Evolutionary conservation across 2,329 filamentous ascomycete genomes (phyloP).

Genomic region (Teratosphaeria nubilosa): DNA sequence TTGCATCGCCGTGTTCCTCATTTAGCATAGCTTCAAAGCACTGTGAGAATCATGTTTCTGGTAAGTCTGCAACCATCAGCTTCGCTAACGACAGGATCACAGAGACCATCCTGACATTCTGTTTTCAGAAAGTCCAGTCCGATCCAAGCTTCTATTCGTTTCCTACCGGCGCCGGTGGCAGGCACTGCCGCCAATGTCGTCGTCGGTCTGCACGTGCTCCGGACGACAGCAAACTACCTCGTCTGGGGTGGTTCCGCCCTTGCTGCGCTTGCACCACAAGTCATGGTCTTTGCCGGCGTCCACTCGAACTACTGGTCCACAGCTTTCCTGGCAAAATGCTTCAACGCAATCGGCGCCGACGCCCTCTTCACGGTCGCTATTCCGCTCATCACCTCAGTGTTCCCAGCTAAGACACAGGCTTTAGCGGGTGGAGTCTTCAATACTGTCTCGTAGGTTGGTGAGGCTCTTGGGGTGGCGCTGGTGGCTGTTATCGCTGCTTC

Average conservation of each 20-base stretch:
- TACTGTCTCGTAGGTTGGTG: slow-evolving; percentile 34
- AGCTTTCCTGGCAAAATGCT: slow-evolving; percentile 32
- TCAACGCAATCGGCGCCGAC: slow-evolving; percentile 37
- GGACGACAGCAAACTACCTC: slow-evolving; percentile 33
- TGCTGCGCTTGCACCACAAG: slow-evolving; percentile 30
- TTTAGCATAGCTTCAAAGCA: slow-evolving; percentile 30
- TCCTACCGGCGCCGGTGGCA: slow-evolving; percentile 45
- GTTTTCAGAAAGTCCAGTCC: slow-evolving; percentile 56
- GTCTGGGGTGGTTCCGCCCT: slow-evolving; percentile 29
- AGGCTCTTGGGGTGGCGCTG: slow-evolving; percentile 30
- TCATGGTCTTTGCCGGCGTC: slow-evolving; percentile 38
- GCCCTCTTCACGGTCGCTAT: slow-evolving; percentile 34
- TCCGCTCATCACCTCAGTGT: slow-evolving; percentile 33
- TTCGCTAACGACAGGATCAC: not conserved
- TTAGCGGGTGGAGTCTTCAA: slow-evolving; percentile 38
- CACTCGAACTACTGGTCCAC: slow-evolving; percentile 38
- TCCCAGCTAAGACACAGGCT: slow-evolving; percentile 32
- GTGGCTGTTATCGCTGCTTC: slow-evolving; percentile 28
- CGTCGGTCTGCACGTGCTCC: slow-evolving; percentile 38
- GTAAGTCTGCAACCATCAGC: not conserved
- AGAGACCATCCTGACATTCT: slow-evolving; percentile 46
- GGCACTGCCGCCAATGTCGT: slow-evolving; percentile 34
- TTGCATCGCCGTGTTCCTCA: slow-evolving; percentile 37
- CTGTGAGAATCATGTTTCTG: slow-evolving; percentile 3
- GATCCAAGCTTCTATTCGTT: slow-evolving; percentile 58